Evolutionary conservation across 306 rosid species (phyloP), one percentile per base, ranked within the genome.

Genomic region (Parietaria judaica): DNA sequence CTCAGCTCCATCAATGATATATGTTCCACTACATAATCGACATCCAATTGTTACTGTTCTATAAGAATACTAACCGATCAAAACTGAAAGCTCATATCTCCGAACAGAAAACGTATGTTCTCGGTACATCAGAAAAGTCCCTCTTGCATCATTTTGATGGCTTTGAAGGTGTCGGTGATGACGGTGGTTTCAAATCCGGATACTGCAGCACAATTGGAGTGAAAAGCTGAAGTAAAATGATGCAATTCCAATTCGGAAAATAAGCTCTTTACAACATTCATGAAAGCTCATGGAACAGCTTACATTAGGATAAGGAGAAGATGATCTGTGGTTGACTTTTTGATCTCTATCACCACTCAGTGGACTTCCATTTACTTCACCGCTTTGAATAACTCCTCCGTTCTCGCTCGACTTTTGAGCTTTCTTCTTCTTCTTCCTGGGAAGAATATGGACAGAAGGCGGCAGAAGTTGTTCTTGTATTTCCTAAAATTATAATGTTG

Each of bases 181-280:
- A 74, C 3, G 96, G 96, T 23, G 91, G 91, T 75, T 87, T 91
- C 80, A 87, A 64, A 77, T 85, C 95, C 13, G 90, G 95, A 68
- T 80, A 83, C 97, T 83, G 89, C 54, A 67, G 17, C 55, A 7
- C 68, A 69, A 45, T 11, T 13, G 64, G 59, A 11, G 62, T 16
- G 59, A 54, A 51, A 6, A 54, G 45, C 15, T 35, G 38, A 15
- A 9, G 38, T 38, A 61, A 14, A n/a, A 49, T 5, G 16, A 5
- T 17, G n/a, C 23, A 58, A 56, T 23, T 23, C 31, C 31, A 17
- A 43, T 9, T 4, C 31, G 31, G 31, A 13, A 10, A 41, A 39
- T 60, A 9, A 9, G 37, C 51, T 23, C 45, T 59, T 44, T 14
- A 23, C 17, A 58, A n/a, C 15, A 62, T 14, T 7, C 3, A 46